Conservation (phyloP, 2,329 filamentous ascomycete genomes). For the Chaetomium globosum region DNA sequence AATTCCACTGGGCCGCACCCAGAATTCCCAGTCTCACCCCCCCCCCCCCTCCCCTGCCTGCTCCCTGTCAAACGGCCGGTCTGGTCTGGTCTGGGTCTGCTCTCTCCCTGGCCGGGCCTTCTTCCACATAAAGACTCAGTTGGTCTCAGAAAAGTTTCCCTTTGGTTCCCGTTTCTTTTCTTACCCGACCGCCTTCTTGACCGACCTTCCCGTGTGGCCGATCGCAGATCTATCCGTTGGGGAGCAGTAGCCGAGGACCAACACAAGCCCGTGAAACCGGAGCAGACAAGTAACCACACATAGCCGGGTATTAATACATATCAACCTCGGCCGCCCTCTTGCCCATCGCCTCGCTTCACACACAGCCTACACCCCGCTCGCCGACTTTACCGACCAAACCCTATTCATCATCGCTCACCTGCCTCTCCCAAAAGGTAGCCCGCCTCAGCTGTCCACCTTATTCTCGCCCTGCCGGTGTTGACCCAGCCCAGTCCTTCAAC, state of each 20-base stretch:
- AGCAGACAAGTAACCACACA: not conserved
- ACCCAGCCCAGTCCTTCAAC: conserved; percentile 1
- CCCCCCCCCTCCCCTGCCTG: conserved; percentile 19
- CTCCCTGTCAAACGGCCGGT: conserved; percentile 28
- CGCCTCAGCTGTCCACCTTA: not conserved
- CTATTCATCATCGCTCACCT: not conserved
- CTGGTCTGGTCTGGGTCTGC: conserved; percentile 27
- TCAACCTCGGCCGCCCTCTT: conserved; percentile 23
- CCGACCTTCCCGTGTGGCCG: conserved; percentile 20
- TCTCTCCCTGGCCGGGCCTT: conserved; percentile 30
- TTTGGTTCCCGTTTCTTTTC: conserved; percentile 25
- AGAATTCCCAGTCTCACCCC: conserved; percentile 30
- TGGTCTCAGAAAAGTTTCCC: conserved; percentile 26
- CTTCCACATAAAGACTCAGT: conserved; percentile 33
- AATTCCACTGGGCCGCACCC: conserved; percentile 32
- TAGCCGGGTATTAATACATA: conserved; percentile 27
- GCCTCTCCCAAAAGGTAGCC: conserved; percentile 16
- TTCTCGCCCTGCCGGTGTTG: not conserved
- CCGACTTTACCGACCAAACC: conserved; percentile 21
- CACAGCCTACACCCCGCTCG: conserved; percentile 17
- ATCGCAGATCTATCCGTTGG: conserved; percentile 20
- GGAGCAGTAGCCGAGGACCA: conserved; percentile 21
- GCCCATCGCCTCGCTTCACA: conserved; percentile 19
- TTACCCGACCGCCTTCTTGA: conserved; percentile 25
- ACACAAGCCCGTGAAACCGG: conserved; percentile 17